Evolutionary conservation across 345 rosid species (phyloP), one percentile per base, ranked within the genome.

Genomic region (Syzygium jambos): DNA sequence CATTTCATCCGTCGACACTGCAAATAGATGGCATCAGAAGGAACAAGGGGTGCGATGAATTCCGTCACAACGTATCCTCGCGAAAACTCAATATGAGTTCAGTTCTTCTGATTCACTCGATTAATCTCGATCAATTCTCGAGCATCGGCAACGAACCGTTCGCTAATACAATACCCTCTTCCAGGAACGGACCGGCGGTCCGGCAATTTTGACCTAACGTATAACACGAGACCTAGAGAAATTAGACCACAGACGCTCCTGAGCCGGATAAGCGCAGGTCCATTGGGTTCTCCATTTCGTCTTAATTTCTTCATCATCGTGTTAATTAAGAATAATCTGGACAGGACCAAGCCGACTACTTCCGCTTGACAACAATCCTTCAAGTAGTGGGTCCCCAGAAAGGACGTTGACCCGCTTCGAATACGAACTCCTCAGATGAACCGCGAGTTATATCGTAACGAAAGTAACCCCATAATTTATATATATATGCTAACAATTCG

Each of bases 211-310:
- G 73, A 34, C 19, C 34, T n/a, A 13, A 1, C 9, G 4, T n/a
- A 73, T 25, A 34, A 9, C 1, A 12, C 9, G 21, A 65, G 41
- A 16, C 78, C 30, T 0, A 2, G 41, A 30, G 5, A 65, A 65
- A 29, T 65, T 2, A 16, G 43, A 2, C 4, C 0, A 3, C 23
- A 30, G 9, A 16, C 1, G 1, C 12, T 8, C 6, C 0, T 8
- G 17, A 34, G 3, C 4, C 0, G 30, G 19, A 61, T 0, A 3
- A n/a, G 19, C 19, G 0, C 0, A 3, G 38, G 73, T 61, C 14
- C 19, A 61, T 61, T 61, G 30, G 73, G 73, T 13, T n/a, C 34
- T 29, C 8, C 49, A 73, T 19, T 73, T 19, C 49, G 27, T 43
- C 25, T 21, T 10, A 38, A 23, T 22, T 41, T 73, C 82, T 38